Base-by-base conservation (phyloP, 768 basidiomycete genomes). In the Mycena filopes region DNA sequence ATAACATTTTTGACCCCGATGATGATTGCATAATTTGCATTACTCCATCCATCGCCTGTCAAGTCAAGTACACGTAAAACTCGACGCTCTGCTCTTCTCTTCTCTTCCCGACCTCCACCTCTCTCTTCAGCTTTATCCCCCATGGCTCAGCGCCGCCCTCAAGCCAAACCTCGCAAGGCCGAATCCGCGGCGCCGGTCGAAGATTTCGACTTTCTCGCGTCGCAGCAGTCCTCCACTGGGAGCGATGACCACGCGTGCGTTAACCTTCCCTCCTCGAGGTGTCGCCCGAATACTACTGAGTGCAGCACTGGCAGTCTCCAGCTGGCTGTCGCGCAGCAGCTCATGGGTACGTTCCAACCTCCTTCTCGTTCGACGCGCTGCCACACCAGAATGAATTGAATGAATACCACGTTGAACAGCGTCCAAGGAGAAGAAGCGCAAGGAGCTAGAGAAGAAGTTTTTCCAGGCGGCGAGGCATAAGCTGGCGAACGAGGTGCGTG, bases 171-270 rank as follows among this genome's bases (percentile, higher is more conserved):
- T 4, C 68, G 64, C 55, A 57, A 55, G 41, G 26, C 58, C 1
- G 58, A 66, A 25, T 58, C 66, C 5, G n/a, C 29, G 13, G 25
- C 23, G 7, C 43, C 57, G 1, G n/a, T n/a, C n/a, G 68, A 69
- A 5, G 68, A 69, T 26, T 69, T 69, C 29, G 68, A 69, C 60
- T 69, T 69, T 26, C 60, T 69, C 45, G 64, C 68, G 40, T 66
- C 68, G n/a, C 68, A 69, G 55, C 64, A 65, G 47, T 69, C 68
- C n/a, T n/a, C n/a, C 31, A 55, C 60, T 6, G 64, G 68, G 3
- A 69, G 68, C 47, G 68, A 69, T 38, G 68, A 69, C 42, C 55
- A 66, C 3, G 64, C 64, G 68, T 69, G 25, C 26, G 60, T 48
- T 18, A n/a, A n/a, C n/a, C n/a, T 18, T 26, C 20, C 18, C 20